Evolutionary conservation across 179 eudicot genomes (phyloP), one percentile per base, ranked within the genome.

Genomic region (Heliamphora pulchella): DNA sequence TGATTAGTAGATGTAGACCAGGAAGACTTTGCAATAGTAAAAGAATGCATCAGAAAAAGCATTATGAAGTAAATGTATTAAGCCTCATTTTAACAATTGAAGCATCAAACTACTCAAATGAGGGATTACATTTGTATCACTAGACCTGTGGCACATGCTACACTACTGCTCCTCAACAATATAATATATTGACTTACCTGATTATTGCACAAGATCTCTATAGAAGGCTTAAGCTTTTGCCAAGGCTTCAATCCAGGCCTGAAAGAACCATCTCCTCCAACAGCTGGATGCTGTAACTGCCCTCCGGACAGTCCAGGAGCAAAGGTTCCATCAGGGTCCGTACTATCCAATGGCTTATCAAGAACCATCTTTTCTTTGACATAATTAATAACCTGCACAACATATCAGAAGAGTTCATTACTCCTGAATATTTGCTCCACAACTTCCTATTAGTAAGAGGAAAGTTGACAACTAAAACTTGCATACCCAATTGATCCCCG

Each of bases 131-230:
- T 31, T 1, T 5, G 7, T 1, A 75, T 78, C 15, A 17, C 63
- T 11, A 8, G 7, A 15, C 47, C 46, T 47, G 57, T 66, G 63
- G 51, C 51, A 39, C 73, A 53, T 53, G 63, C 76, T 50, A 41
- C 13, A 20, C 71, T n/a, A 15, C 2, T 11, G 41, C 72, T 61
- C 79, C 48, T 67, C 39, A 6, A 41, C 63, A 69, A 17, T 61
- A 8, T 8, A 41, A 18, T 3, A 79, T 18, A 79, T 43, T 50
- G 18, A 85, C 90, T 84, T 87, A 83, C 98, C 97, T 94, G 98
- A 88, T 94, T 91, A 86, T 92, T 96, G 87, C 99, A 96, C 84
- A 94, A 83, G 64, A 96, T 90, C 86, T 96, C 99, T 82, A 94
- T 89, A 46, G 93, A 88, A 69, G 97, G 97, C 88, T 91, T 96